A percentile compares a stretch with the other conserved stretches of the same genome.
Evolutionary conservation across 2,329 filamentous ascomycete species (phyloP).

Genomic region (Pseudopyrenochaeta lycopersici): DNA sequence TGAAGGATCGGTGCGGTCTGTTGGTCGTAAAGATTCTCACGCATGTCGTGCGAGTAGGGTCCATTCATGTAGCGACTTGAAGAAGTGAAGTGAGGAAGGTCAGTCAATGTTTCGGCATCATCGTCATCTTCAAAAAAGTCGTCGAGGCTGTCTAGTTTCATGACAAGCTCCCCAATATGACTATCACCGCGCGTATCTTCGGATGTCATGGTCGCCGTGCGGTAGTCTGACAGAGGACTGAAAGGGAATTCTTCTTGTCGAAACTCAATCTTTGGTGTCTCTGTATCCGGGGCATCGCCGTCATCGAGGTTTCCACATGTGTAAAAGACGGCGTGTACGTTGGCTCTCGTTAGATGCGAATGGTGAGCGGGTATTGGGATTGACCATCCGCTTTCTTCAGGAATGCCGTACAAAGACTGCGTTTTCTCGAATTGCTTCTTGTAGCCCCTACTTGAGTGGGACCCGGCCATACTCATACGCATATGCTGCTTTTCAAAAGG

Average conservation of each 20-base stretch:
- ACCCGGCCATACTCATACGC: conserved; percentile 96
- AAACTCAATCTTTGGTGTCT: conserved; percentile 90
- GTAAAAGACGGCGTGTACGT: conserved; percentile 96
- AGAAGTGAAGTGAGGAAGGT: conserved; percentile 43
- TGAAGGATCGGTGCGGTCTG: conserved; percentile 90
- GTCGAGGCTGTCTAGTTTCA: conserved; percentile 63
- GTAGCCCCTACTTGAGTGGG: conserved; percentile 79
- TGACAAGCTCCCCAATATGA: conserved; percentile 83
- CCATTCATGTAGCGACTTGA: conserved; percentile 40
- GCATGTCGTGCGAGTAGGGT: conserved; percentile 45
- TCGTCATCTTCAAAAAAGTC: conserved; percentile 63
- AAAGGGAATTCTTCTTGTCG: conserved; percentile 87
- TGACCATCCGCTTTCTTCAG: conserved; percentile 94
- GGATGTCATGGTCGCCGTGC: conserved; percentile 92
- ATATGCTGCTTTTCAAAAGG: conserved; percentile 94
- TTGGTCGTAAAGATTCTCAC: conserved; percentile 88
- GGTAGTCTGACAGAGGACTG: conserved; percentile 72
- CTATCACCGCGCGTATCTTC: conserved; percentile 78
- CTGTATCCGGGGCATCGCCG: conserved; percentile 64
- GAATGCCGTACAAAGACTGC: conserved; percentile 94
- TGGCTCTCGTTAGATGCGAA: conserved; percentile 83
- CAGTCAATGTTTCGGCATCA: conserved; percentile 46
- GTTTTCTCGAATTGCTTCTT: conserved; percentile 95
- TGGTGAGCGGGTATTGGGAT: conserved; percentile 92
- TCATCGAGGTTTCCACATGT: conserved; percentile 72